Evolutionary conservation across 2,329 filamentous ascomycete genomes (phyloP).

Genomic region (Claviceps sp.): DNA sequence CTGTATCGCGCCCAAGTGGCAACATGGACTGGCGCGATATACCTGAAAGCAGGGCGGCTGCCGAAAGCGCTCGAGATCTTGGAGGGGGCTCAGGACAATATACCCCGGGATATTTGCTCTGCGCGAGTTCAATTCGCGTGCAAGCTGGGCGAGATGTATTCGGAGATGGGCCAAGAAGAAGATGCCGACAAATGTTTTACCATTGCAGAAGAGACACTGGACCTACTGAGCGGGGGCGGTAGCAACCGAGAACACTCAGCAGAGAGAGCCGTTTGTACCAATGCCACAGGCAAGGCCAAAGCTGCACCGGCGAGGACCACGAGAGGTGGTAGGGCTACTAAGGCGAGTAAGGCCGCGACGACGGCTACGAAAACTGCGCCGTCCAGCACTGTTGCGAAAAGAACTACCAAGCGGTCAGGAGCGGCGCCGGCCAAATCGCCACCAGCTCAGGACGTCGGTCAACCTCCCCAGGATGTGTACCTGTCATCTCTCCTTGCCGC

Average conservation of each 20-base stretch:
- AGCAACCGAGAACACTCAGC: neutral
- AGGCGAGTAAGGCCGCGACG: slow-evolving; percentile 8
- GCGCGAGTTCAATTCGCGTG: slow-evolving; percentile 33
- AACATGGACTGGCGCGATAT: slow-evolving; percentile 41
- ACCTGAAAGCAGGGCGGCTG: slow-evolving; percentile 42
- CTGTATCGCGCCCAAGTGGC: slow-evolving; percentile 42
- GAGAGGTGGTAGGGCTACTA: neutral
- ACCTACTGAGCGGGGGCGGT: slow-evolving; percentile 17
- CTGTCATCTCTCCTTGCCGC: slow-evolving; percentile 23
- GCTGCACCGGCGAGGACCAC: slow-evolving; percentile 6
- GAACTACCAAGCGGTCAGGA: slow-evolving; percentile 9
- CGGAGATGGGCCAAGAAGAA: slow-evolving; percentile 31
- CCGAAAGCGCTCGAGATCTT: slow-evolving; percentile 44
- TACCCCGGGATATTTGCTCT: slow-evolving; percentile 27
- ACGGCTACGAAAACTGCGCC: slow-evolving; percentile 10
- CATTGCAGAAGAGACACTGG: slow-evolving; percentile 34
- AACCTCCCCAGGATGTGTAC: slow-evolving; percentile 19
- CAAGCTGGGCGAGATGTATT: slow-evolving; percentile 42
- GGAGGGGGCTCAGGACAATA: slow-evolving; percentile 36
- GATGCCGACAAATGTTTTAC: slow-evolving; percentile 30
- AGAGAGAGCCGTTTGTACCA: slow-evolving; percentile 4
- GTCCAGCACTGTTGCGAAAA: neutral
- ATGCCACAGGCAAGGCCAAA: slow-evolving; percentile 6
- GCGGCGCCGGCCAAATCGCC: slow-evolving; percentile 9
- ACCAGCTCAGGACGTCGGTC: slow-evolving; percentile 8